Evolutionary conservation across 2,329 filamentous ascomycete genomes (phyloP).

Genomic region (Xylariaceae sp.): DNA sequence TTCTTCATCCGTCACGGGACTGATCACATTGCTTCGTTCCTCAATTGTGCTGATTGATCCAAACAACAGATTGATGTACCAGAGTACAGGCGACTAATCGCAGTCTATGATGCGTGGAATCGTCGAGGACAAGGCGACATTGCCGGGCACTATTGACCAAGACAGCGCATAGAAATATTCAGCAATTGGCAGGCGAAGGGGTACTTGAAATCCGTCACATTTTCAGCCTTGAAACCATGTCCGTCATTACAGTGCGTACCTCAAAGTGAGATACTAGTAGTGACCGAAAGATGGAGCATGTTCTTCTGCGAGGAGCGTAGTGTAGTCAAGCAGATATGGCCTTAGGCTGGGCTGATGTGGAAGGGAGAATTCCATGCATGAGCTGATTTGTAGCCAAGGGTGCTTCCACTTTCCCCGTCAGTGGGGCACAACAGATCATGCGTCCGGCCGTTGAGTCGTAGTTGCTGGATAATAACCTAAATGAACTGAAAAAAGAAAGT

Average conservation of each 20-base stretch:
- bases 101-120: not conserved
- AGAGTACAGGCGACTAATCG: not conserved
- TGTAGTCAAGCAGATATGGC: not conserved
- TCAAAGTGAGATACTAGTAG: not conserved
- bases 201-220: not conserved
- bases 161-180: not conserved
- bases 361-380: conserved; percentile 7
- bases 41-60: no score
- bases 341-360: conserved; percentile 1
- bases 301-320: not conserved
- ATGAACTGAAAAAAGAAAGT: conserved; percentile 21
- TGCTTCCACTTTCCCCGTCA: conserved; percentile 5
- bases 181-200: not conserved
- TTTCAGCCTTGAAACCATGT: not conserved
- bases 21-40: no score
- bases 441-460: conserved; percentile 28
- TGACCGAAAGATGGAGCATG: conserved; percentile 3
- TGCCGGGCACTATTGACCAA: not conserved
- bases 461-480: conserved; percentile 25
- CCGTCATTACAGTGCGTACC: not conserved
- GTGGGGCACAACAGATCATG: conserved; percentile 8
- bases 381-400: conserved; percentile 5
- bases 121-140: not conserved
- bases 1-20: no score
- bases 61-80: no score